Percentiles rank a stretch among this genome's conserved stretches.
These are phyloP conservation scores for Cladosporium oxysporum DNA, from an alignment of 2,329 filamentous ascomycete species.

Conservation along the genomic window DNA sequence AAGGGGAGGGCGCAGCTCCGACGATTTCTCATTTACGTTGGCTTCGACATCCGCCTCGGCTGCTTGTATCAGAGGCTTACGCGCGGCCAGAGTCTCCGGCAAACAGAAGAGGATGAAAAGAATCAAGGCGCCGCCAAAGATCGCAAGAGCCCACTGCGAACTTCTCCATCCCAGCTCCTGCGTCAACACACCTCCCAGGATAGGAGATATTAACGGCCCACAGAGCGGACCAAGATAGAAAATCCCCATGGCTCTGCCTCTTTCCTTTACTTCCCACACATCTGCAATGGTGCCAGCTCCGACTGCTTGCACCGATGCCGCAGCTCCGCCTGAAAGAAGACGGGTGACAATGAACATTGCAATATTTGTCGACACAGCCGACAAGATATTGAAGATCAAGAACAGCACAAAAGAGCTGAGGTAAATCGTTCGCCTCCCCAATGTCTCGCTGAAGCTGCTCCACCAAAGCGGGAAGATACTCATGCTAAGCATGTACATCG, in stretches of 20 bases:
- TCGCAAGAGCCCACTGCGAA: constrained; percentile 75
- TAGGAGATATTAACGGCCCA: constrained; percentile 73
- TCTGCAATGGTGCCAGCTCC: constrained; percentile 83
- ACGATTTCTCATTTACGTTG: constrained; percentile 27
- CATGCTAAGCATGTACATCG: constrained; percentile 78
- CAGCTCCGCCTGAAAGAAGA: constrained; percentile 71
- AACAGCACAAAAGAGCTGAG: constrained; percentile 73
- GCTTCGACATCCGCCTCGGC: constrained; percentile 36
- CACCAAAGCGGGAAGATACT: constrained; percentile 85
- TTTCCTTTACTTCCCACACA: constrained; percentile 71
- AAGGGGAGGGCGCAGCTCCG: constrained; percentile 27
- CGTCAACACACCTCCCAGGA: constrained; percentile 73
- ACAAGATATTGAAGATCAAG: constrained; percentile 68
- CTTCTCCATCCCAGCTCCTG: constrained; percentile 71
- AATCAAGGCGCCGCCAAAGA: constrained; percentile 64
- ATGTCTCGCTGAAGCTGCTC: constrained; percentile 74
- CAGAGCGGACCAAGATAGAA: constrained; percentile 79
- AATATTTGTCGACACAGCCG: constrained; percentile 69
- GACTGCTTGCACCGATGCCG: constrained; percentile 79
- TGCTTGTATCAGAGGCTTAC: constrained; percentile 34
- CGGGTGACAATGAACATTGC: constrained; percentile 77
- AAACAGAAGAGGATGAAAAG: constrained; percentile 61
- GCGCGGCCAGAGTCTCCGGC: constrained; percentile 61
- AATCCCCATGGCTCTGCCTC: constrained; percentile 77
- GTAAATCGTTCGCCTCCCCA: constrained; percentile 77